A percentile compares a stretch with the other conserved stretches of the same genome.
Conservation (phyloP, 306 rosid species). For the Sicyos edulis region DNA sequence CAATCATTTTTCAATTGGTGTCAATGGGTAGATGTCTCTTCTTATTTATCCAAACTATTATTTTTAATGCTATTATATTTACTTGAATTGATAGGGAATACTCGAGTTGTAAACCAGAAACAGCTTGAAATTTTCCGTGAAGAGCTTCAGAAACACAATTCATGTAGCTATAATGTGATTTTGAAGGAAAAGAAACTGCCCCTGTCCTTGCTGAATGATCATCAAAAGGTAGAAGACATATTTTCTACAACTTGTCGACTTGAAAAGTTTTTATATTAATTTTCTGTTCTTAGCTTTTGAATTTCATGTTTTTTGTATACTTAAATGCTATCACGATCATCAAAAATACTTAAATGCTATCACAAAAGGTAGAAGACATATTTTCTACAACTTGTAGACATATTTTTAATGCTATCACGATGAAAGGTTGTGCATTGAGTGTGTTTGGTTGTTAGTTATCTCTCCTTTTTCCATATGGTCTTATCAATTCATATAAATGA, state of each 20-base stretch:
- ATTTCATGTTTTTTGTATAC: neutral
- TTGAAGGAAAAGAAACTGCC: constrained; percentile 71
- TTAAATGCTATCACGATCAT: neutral
- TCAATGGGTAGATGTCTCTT: neutral
- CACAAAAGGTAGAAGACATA: no score
- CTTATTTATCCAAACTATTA: neutral
- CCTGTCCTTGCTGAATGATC: constrained; percentile 67
- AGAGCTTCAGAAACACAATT: constrained; percentile 57
- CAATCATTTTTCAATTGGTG: neutral
- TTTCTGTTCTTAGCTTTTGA: neutral
- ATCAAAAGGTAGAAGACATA: constrained; percentile 55
- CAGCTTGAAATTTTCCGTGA: constrained; percentile 77
- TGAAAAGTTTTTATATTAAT: neutral
- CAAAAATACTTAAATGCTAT: no score
- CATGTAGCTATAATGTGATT: constrained; percentile 66
- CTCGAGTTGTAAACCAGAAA: constrained; percentile 73
- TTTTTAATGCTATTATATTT: neutral
- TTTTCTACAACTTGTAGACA: no score
- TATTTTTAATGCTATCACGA: no score
- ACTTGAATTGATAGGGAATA: constrained; percentile 43
- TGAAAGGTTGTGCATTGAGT: neutral
- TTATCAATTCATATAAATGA: neutral
- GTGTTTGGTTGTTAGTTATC: neutral
- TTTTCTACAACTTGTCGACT: neutral
- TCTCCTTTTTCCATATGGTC: neutral